Conservation (phyloP, 1,284 basidiomycete species). For the Lentinula novae-zelandiae region DNA sequence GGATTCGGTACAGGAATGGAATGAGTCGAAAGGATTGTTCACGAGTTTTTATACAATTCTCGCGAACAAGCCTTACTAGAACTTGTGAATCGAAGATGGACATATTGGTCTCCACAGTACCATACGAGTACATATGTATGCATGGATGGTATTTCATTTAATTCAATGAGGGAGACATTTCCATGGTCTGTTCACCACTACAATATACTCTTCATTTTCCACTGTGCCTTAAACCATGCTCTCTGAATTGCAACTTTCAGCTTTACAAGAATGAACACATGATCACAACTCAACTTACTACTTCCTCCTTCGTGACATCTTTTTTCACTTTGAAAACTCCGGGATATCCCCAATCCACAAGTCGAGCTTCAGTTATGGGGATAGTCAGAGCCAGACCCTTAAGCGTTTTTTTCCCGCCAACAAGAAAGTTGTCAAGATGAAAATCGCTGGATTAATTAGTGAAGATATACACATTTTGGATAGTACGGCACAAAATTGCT, state of each 20-base stretch:
- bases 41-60: background rate
- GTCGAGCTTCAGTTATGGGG: background rate
- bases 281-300: background rate
- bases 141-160: too few species aligned
- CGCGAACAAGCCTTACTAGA: background rate
- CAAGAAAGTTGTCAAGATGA: background rate
- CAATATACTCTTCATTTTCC: background rate
- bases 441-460: background rate
- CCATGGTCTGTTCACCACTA: too few species aligned
- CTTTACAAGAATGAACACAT: background rate
- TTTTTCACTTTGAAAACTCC: background rate
- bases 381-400: background rate
- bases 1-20: background rate
- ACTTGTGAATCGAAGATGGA: too few species aligned
- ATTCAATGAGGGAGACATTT: too few species aligned
- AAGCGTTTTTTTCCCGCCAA: background rate
- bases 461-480: background rate
- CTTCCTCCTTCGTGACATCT: background rate
- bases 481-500: background rate
- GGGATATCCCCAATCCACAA: background rate
- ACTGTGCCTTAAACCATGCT: background rate
- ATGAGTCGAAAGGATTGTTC: background rate
- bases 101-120: too few species aligned
- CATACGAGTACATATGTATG: too few species aligned
- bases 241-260: background rate